Evolutionary conservation across 2,329 filamentous ascomycete species (phyloP).

Genomic region (Davidsoniella virescens): DNA sequence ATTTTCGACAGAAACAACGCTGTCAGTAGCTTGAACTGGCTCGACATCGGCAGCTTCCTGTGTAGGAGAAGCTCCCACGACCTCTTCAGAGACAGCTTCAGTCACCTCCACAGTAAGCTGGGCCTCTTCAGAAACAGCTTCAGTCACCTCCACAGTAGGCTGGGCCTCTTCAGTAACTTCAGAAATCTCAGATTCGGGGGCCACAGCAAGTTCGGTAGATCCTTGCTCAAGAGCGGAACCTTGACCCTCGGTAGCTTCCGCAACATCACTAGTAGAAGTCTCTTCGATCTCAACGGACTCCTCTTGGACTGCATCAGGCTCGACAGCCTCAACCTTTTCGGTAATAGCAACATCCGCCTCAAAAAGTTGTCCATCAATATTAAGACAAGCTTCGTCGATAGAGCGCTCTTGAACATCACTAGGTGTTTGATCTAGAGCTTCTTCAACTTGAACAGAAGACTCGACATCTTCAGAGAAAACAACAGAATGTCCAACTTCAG

Average conservation of each 20-base stretch:
- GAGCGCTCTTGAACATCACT: neutral
- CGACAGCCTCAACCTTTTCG: neutral
- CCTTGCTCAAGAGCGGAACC: neutral
- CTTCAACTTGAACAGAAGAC: slow-evolving; percentile 1
- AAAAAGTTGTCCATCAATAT: neutral
- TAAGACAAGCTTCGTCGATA: neutral
- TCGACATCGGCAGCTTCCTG: neutral
- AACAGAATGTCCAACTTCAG: slow-evolving; percentile 6
- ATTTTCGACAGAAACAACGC: neutral
- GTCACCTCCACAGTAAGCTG: neutral
- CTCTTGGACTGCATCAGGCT: neutral
- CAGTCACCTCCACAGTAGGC: neutral
- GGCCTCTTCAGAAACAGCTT: neutral
- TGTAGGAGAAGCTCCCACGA: neutral
- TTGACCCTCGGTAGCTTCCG: neutral
- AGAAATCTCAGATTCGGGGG: neutral
- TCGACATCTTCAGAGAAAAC: neutral
- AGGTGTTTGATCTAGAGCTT: slow-evolving; percentile 1
- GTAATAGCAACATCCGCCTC: neutral
- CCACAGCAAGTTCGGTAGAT: neutral
- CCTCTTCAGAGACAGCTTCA: neutral
- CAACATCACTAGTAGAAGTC: neutral
- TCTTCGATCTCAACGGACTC: neutral
- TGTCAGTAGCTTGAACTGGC: neutral
- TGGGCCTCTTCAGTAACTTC: neutral